Evolutionary conservation across 2,329 filamentous ascomycete genomes (phyloP).

Genomic region (Dryadomyces quercivorus): DNA sequence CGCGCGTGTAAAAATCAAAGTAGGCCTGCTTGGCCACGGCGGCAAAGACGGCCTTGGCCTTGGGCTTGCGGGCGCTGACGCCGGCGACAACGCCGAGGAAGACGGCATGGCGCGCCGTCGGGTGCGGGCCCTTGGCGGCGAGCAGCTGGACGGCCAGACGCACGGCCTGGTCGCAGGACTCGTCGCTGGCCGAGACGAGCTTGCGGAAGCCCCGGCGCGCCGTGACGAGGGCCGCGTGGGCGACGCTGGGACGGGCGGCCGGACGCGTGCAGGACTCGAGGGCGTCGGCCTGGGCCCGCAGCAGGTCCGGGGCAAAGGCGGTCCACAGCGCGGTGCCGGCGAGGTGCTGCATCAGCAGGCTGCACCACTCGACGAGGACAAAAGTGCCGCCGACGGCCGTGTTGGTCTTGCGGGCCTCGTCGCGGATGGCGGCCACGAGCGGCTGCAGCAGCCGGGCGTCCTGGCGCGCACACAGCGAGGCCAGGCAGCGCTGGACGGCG

Average conservation of each 20-base stretch:
- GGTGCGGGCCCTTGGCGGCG: conserved; percentile 51
- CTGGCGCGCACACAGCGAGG: conserved; percentile 43
- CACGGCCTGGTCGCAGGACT: conserved; percentile 48
- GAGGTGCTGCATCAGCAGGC: conserved; percentile 62
- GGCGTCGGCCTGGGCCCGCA: conserved; percentile 57
- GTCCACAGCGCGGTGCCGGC: conserved; percentile 51
- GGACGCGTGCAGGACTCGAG: conserved; percentile 66
- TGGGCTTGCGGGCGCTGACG: conserved; percentile 61
- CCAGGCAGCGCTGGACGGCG: conserved; percentile 71
- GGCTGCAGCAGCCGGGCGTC: conserved; percentile 47
- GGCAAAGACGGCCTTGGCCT: conserved; percentile 50
- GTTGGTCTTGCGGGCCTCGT: conserved; percentile 63
- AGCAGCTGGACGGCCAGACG: conserved; percentile 52
- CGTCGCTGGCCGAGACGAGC: conserved; percentile 43
- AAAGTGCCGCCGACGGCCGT: conserved; percentile 75
- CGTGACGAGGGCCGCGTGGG: conserved; percentile 61
- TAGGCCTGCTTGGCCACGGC: conserved; percentile 53
- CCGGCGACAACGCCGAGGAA: conserved; percentile 80
- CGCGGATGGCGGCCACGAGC: conserved; percentile 54
- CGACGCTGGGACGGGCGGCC: conserved; percentile 50
- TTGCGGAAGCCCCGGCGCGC: conserved; percentile 70
- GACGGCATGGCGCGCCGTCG: conserved; percentile 58
- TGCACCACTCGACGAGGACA: conserved; percentile 83
- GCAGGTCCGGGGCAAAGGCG: conserved; percentile 50
- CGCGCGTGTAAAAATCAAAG: conserved; percentile 72